Base-by-base conservation (phyloP, 805 yeast genomes). In the Tetrapisispora taiwanensis region DNA sequence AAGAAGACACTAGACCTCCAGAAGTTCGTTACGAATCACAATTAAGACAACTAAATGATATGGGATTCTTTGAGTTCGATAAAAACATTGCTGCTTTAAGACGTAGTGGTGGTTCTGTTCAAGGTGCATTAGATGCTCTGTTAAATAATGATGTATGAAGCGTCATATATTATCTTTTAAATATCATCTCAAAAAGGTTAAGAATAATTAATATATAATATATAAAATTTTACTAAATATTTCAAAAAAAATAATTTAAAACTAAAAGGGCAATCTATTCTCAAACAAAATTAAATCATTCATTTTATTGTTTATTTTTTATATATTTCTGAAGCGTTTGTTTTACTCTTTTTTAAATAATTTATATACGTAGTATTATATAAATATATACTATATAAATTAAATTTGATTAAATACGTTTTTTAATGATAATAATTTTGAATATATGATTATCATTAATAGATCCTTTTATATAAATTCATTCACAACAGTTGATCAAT, bases 51-150 rank as follows among this genome's bases (percentile, higher is more conserved):
- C 68, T 81, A 55, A 84, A 82, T 58, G 90, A 84, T 56, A 81
- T 84, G 75, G 92, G 92, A 7, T 90, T 90, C 68, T 78, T 76
- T 52, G 97, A 90, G 53, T 90, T 90, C 60, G 97, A 90, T 53
- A 75, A 85, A 53, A 92, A 92, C 59, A 88, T 92, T 20, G 80
- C 79, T 26, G 97, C 97, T 1, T 73, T 92, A 55, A 79, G 97
- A 69, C 79, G 97, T 67, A 79, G 90, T 44, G 98, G 98, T 30
- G 98, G 98, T 8, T 85, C 89, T 50, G 97, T 90, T 22, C 96
- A 90, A 67, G 97, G 97, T 38, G 98, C 98, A 10, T 72, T 90
- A 42, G 97, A 90, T 64, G 84, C 86, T 43, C 69, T 89, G 54
- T 72, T 89, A 46, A 82, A 74, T 48, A 84, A 84, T 24, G 66